These are phyloP conservation scores for Sugiyamaella castrensis DNA, from an alignment of 1,139 yeast species.

Conservation along the genomic window DNA sequence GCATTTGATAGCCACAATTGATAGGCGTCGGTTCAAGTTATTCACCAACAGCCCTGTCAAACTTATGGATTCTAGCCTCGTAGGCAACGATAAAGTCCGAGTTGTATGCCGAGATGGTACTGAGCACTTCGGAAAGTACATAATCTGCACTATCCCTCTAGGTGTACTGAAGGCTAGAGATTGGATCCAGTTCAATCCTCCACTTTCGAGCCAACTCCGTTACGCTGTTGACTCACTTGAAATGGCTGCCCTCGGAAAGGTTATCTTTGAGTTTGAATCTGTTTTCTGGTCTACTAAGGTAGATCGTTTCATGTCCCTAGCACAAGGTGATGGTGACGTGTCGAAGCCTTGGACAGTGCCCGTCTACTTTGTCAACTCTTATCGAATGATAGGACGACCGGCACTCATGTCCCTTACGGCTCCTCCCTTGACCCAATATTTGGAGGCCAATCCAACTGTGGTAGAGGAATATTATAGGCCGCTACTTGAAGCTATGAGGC, in stretches of 20 bases:
- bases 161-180: conserved; percentile 45
- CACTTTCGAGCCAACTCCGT: conserved; percentile 48
- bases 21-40: not conserved
- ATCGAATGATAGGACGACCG: conserved; percentile 40
- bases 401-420: conserved; percentile 62
- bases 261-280: conserved; percentile 63
- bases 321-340: conserved; percentile 16
- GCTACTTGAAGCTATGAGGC: conserved; percentile 33
- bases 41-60: not conserved
- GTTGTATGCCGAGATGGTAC: conserved; percentile 17
- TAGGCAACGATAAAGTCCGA: conserved; percentile 24
- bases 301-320: conserved; percentile 51
- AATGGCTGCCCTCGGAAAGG: conserved; percentile 75
- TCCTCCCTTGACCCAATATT: conserved; percentile 59
- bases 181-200: conserved; percentile 54
- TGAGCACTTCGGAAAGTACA: conserved; percentile 44
- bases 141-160: conserved; percentile 70
- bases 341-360: conserved; percentile 43
- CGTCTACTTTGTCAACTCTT: conserved; percentile 46
- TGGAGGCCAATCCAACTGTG: conserved; percentile 43
- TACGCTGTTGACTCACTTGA: conserved; percentile 51
- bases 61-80: conserved; percentile 39
- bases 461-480: conserved; percentile 49
- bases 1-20: not conserved
- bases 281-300: conserved; percentile 59